These are phyloP conservation scores for Breynia disticha DNA, from an alignment of 441 rosid species.

Conservation along the genomic window DNA sequence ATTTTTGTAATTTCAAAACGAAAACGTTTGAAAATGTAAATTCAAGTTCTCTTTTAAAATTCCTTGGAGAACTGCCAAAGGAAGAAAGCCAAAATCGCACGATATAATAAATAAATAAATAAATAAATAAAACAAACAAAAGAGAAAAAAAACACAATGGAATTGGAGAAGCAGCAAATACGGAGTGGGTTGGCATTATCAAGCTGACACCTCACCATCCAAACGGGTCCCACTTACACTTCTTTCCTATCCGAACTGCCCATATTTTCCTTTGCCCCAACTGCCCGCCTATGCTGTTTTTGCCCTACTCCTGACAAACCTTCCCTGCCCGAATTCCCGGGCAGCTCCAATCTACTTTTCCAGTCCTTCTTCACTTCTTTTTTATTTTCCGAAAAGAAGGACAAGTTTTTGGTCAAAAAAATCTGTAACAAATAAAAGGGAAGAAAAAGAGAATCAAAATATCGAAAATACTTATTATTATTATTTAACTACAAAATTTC, in stretches of 20 bases:
- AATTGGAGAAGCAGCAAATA: neutral
- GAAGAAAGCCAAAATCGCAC: too few relatives aligned
- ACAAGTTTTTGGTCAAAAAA: neutral
- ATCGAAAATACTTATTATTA: constrained; percentile 14
- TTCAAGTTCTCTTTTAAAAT: too few relatives aligned
- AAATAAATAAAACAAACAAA: too few relatives aligned
- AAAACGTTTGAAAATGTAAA: too few relatives aligned
- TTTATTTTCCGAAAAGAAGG: neutral
- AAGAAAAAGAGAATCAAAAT: constrained; percentile 21
- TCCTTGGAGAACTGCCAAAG: too few relatives aligned
- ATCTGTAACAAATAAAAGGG: constrained; percentile 10
- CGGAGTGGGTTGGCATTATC: constrained; percentile 14
- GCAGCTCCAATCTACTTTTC: constrained; percentile 16
- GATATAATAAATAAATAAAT: too few relatives aligned
- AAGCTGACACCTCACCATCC: constrained; percentile 27
- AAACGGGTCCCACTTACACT: constrained; percentile 16
- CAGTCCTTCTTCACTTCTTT: constrained; percentile 20
- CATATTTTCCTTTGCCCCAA: constrained; percentile 12
- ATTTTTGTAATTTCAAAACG: too few relatives aligned
- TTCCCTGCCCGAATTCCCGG: constrained; percentile 12
- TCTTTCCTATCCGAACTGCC: constrained; percentile 17
- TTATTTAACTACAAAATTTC: neutral
- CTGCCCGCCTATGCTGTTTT: constrained; percentile 7
- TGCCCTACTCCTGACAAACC: neutral
- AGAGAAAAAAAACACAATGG: too few relatives aligned